Percentiles rank a stretch among this genome's conserved stretches.
Conservation (phyloP, 768 basidiomycete genomes). For the Brasilioporus rufonigricans region DNA sequence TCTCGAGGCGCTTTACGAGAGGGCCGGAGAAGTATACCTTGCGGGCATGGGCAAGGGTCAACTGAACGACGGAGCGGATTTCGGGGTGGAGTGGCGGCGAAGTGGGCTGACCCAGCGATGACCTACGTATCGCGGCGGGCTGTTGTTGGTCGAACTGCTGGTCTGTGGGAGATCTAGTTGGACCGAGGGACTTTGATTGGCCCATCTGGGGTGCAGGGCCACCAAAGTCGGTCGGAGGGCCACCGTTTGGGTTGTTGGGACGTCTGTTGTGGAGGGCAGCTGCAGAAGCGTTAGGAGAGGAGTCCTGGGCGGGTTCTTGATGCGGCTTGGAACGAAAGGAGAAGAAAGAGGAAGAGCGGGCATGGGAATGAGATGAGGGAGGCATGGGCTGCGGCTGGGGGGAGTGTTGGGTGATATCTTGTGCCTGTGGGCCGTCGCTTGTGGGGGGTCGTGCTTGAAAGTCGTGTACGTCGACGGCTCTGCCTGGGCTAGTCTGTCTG, state of each 20-base stretch:
- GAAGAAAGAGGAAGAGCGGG: conserved; percentile 65
- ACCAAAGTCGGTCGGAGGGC: conserved; percentile 19
- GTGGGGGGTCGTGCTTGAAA: conserved; percentile 26
- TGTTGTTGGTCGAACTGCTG: conserved; percentile 29
- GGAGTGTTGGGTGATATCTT: conserved; percentile 18
- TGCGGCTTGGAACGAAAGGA: conserved; percentile 49
- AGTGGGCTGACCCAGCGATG: conserved; percentile 18
- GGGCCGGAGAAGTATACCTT: conserved; percentile 89
- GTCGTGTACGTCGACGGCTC: conserved; percentile 33
- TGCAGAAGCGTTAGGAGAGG: conserved; percentile 18
- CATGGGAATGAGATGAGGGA: conserved; percentile 35
- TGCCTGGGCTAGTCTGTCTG: conserved; percentile 32
- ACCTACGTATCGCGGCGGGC: conserved; percentile 14
- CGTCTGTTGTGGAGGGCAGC: conserved; percentile 13
- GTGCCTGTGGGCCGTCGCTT: conserved; percentile 19
- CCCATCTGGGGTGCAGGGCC: conserved; percentile 30
- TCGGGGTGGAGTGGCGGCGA: conserved; percentile 67
- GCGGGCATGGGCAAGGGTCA: conserved; percentile 74
- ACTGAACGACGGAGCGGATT: conserved; percentile 74
- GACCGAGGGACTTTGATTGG: conserved; percentile 33
- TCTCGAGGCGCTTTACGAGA: conserved; percentile 71
- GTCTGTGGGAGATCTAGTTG: conserved; percentile 21
- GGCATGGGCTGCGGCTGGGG: conserved; percentile 31
- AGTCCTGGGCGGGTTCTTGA: conserved; percentile 16
- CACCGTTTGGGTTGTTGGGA: conserved; percentile 13